phyloP scores from a whole-genome alignment of 2,329 filamentous ascomycete species.

The Aureobasidium sp. region DNA sequence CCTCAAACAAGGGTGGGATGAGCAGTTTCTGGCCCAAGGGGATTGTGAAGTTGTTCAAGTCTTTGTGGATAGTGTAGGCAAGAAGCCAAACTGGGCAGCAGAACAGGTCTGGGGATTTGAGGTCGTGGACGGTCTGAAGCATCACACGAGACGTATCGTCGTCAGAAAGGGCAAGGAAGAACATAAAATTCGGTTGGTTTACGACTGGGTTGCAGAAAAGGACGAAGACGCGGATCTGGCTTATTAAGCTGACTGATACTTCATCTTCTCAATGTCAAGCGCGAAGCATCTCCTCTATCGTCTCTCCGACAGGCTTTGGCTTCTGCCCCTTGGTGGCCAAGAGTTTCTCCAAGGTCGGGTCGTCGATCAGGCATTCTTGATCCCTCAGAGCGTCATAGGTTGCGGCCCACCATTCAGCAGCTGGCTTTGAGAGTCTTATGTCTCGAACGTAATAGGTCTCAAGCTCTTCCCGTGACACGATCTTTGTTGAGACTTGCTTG shows the following conservation, averaged over 20 bases:
- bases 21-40: constrained; percentile 41
- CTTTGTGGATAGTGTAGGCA: constrained; percentile 38
- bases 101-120: constrained; percentile 46
- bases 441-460: constrained; percentile 34
- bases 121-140: constrained; percentile 33
- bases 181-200: constrained; percentile 35
- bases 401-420: constrained; percentile 40
- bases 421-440: constrained; percentile 28
- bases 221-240: neutral
- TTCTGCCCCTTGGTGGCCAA: constrained; percentile 28
- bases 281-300: constrained; percentile 32
- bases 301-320: constrained; percentile 32
- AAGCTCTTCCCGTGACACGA: constrained; percentile 33
- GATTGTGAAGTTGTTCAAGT: constrained; percentile 39
- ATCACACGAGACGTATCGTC: constrained; percentile 33
- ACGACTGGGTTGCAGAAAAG: constrained; percentile 29
- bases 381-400: constrained; percentile 37
- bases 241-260: neutral
- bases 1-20: constrained; percentile 52
- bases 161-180: constrained; percentile 32
- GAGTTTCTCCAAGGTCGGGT: constrained; percentile 33
- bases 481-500: constrained; percentile 28
- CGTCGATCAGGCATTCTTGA: constrained; percentile 36
- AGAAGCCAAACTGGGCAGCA: constrained; percentile 41
- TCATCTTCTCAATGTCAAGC: neutral